Percentiles rank a stretch among this genome's conserved stretches.
phyloP scores from a whole-genome alignment of 441 rosid genomes.

The Omphalea diandra region DNA sequence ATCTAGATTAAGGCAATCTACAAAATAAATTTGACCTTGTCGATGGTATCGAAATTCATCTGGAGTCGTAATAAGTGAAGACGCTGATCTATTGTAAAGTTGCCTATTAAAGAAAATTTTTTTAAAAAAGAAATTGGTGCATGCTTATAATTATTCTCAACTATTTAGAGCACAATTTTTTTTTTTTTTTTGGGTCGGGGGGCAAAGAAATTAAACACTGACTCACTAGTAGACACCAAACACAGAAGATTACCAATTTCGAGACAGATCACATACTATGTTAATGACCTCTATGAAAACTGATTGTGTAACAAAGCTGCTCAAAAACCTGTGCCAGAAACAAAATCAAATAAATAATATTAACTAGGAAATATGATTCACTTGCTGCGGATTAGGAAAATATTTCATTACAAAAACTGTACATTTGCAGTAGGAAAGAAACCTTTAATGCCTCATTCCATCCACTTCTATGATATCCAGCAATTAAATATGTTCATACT shows the following conservation, averaged over 20 bases:
- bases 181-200: neutral
- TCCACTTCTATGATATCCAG: neutral
- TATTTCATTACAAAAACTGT: neutral
- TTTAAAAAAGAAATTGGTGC: neutral
- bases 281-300: neutral
- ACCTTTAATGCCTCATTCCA: neutral
- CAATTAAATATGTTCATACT: neutral
- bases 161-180: neutral
- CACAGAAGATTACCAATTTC: neutral
- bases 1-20: constrained; percentile 12
- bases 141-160: neutral
- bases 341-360: neutral
- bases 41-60: constrained; percentile 1
- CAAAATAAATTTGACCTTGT: constrained; percentile 11
- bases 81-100: constrained; percentile 15
- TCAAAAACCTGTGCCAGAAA: neutral
- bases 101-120: neutral
- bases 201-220: neutral
- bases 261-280: neutral
- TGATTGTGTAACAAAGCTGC: neutral
- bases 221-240: neutral
- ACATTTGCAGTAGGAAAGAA: neutral
- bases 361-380: neutral
- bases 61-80: neutral
- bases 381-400: neutral